Percentiles rank a stretch among this genome's conserved stretches.
phyloP scores from a whole-genome alignment of 768 basidiomycete species.

The Psilocybe sp. region DNA sequence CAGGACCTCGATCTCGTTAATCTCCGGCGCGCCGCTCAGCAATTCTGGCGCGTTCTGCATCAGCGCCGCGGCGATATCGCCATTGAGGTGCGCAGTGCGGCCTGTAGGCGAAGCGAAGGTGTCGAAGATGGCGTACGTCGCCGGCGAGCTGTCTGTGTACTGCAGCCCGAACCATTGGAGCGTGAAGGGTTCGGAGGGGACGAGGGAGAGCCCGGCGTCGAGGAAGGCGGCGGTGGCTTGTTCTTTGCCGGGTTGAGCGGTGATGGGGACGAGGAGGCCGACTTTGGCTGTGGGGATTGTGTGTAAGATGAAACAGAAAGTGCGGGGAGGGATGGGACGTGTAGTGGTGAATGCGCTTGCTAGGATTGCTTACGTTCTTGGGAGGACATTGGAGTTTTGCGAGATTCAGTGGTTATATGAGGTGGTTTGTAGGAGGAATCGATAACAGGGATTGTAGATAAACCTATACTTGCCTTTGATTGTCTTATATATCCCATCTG shows the following conservation, averaged over 20 bases:
- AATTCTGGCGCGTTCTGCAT: slow-evolving; percentile 28
- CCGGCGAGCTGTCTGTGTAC: slow-evolving; percentile 18
- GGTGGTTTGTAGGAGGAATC: no score
- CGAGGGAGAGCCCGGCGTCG: slow-evolving; percentile 23
- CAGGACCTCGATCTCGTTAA: slow-evolving; percentile 23
- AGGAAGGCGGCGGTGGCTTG: slow-evolving; percentile 25
- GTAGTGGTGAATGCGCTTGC: no score
- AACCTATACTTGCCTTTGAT: no score
- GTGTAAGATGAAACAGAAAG: no score
- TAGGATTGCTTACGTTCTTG: no score
- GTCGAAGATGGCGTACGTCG: slow-evolving; percentile 34
- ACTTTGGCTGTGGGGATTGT: neutral
- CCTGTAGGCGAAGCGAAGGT: slow-evolving; percentile 31
- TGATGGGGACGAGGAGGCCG: slow-evolving; percentile 6
- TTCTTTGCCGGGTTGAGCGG: slow-evolving; percentile 4
- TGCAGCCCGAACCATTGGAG: slow-evolving; percentile 36
- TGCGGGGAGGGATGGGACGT: no score
- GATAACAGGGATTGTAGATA: no score
- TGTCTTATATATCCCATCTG: no score
- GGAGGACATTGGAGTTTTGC: no score
- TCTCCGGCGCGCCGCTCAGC: slow-evolving; percentile 23
- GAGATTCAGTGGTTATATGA: no score
- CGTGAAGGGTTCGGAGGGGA: slow-evolving; percentile 30
- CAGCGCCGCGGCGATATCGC: slow-evolving; percentile 33
- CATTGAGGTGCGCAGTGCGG: slow-evolving; percentile 29